Conservation (phyloP, 352 stramenopile species). For the Nothophytophthora sp. region DNA sequence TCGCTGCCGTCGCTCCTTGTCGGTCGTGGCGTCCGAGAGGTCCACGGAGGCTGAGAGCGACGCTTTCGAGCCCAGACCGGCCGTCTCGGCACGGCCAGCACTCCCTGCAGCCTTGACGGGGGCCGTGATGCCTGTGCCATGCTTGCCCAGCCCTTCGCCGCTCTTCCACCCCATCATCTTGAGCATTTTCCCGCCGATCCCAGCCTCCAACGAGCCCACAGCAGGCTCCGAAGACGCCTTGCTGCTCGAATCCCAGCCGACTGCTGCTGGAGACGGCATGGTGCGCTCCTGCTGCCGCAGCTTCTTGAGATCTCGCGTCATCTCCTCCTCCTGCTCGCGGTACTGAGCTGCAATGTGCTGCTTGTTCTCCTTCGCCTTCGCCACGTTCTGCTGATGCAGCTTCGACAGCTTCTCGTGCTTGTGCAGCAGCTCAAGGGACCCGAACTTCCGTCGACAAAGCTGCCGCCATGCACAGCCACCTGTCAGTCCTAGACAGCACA, state of each 20-base stretch:
- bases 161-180: slow-evolving; percentile 91
- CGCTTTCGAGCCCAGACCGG: slow-evolving; percentile 50
- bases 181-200: slow-evolving; percentile 85
- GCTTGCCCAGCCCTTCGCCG: slow-evolving; percentile 79
- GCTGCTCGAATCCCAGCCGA: too few species aligned
- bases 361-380: slow-evolving; percentile 75
- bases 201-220: slow-evolving; percentile 39
- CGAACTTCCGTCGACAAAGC: slow-evolving; percentile 84
- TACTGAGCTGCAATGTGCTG: too few species aligned
- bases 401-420: slow-evolving; percentile 84
- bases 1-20: slow-evolving; percentile 67
- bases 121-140: slow-evolving; percentile 75
- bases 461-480: slow-evolving; percentile 13
- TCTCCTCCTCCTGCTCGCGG: too few species aligned
- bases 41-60: slow-evolving; percentile 34
- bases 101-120: slow-evolving; percentile 52
- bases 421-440: slow-evolving; percentile 63
- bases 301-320: too few species aligned
- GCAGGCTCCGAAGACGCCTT: slow-evolving; percentile 8
- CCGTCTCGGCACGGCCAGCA: slow-evolving; percentile 38
- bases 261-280: too few species aligned
- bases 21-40: slow-evolving; percentile 45
- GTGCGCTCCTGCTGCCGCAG: too few species aligned
- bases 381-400: slow-evolving; percentile 73
- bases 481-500: slow-evolving; percentile 1